Conservation (phyloP, 345 rosid genomes). For the Hypericum perforatum region DNA sequence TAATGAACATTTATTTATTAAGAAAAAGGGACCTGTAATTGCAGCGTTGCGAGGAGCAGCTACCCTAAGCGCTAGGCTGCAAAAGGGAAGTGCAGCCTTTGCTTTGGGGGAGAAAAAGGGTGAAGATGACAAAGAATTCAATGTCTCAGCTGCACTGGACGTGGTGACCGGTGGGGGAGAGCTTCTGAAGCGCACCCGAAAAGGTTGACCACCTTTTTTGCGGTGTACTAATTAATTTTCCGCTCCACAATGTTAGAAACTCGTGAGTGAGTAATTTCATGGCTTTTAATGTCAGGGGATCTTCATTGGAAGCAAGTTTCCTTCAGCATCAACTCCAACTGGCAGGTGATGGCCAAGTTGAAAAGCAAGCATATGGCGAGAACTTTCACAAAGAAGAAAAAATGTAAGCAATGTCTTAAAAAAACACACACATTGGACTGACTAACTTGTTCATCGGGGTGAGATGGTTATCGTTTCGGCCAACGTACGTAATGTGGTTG, state of each 20-base stretch:
- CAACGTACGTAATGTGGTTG: slow-evolving; percentile 10
- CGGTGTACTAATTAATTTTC: too few species aligned
- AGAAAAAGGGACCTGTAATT: neutral
- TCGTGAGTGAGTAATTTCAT: neutral
- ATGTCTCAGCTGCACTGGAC: slow-evolving; percentile 43
- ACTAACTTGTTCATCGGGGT: slow-evolving; percentile 5
- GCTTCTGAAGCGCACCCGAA: slow-evolving; percentile 84
- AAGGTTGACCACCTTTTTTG: slow-evolving; percentile 49
- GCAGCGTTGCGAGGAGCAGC: slow-evolving; percentile 81
- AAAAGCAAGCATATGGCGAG: slow-evolving; percentile 91
- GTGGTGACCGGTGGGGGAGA: slow-evolving; percentile 74
- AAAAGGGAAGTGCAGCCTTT: slow-evolving; percentile 36
- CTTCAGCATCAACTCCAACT: slow-evolving; percentile 59
- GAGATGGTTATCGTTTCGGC: neutral
- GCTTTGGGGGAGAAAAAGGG: slow-evolving; percentile 38
- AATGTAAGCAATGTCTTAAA: slow-evolving; percentile 43
- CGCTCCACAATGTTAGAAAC: too few species aligned
- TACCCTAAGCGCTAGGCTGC: slow-evolving; percentile 60
- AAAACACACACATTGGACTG: slow-evolving; percentile 1
- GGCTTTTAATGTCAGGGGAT: slow-evolving; percentile 47
- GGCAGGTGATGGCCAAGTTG: slow-evolving; percentile 78
- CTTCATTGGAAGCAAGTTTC: slow-evolving; percentile 92
- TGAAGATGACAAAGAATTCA: slow-evolving; percentile 36
- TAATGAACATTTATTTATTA: neutral
- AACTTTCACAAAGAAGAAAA: slow-evolving; percentile 78